phyloP scores from a whole-genome alignment of 805 yeast species.

The Wickerhamiella domercqiae region DNA sequence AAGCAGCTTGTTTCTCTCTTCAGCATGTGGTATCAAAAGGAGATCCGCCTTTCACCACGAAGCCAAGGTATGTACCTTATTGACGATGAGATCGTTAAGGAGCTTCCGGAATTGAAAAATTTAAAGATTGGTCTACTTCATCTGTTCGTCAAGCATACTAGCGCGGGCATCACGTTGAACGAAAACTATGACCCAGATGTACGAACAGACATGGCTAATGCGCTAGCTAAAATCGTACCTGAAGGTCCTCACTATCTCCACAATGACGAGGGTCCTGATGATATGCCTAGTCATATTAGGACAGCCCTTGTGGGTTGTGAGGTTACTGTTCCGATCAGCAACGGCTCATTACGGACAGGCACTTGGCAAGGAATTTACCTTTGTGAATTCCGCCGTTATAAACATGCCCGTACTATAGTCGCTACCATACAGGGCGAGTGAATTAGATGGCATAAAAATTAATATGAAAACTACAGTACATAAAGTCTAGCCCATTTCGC shows the following conservation, averaged over 20 bases:
- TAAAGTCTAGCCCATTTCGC: no score
- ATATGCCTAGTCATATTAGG: constrained; percentile 72
- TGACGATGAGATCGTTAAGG: constrained; percentile 44
- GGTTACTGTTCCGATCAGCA: constrained; percentile 49
- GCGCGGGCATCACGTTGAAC: constrained; percentile 61
- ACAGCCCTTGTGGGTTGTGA: constrained; percentile 45
- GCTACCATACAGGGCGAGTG: constrained; percentile 56
- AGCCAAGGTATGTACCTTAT: constrained; percentile 56
- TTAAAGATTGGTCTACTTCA: constrained; percentile 50
- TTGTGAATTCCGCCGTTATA: constrained; percentile 52
- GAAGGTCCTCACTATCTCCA: constrained; percentile 44
- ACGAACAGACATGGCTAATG: constrained; percentile 47
- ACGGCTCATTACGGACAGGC: constrained; percentile 55
- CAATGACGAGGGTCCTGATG: constrained; percentile 64
- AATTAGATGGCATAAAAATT: no score
- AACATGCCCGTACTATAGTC: constrained; percentile 49
- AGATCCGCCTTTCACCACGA: constrained; percentile 39
- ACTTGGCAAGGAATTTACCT: constrained; percentile 81
- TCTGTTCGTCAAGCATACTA: constrained; percentile 62
- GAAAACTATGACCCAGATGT: constrained; percentile 76
- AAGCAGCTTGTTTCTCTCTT: not conserved
- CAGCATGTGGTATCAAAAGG: constrained; percentile 41
- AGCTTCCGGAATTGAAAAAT: constrained; percentile 43
- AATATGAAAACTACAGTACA: no score
- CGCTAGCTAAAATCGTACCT: constrained; percentile 52